Evolutionary conservation across 768 basidiomycete species (phyloP).

Genomic region (Naganishia onofrii): DNA sequence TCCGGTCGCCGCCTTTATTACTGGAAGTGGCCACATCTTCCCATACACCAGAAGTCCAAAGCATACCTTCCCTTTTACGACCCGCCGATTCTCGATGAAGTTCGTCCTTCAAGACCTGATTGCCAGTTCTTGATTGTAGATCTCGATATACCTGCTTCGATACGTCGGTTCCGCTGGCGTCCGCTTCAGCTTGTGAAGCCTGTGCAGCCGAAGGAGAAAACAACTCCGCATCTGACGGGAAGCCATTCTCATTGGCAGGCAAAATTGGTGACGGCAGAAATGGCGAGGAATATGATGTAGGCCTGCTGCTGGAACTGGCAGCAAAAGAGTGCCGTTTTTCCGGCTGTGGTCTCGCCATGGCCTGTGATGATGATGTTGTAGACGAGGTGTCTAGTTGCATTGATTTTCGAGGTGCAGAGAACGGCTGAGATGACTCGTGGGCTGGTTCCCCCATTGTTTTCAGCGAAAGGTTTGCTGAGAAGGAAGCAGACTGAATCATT

Average conservation of each 20-base stretch:
- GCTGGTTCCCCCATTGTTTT: background rate
- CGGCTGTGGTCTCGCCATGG: background rate
- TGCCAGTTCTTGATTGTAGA: constrained; percentile 47
- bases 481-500: constrained; percentile 28
- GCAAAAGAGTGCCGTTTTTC: constrained; percentile 22
- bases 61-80: constrained; percentile 50
- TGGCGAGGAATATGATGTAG: constrained; percentile 8
- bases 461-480: constrained; percentile 19
- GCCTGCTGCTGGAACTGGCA: constrained; percentile 16
- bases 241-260: background rate
- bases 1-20: constrained; percentile 32
- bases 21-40: constrained; percentile 40
- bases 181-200: background rate
- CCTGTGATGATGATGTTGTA: constrained; percentile 11
- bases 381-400: constrained; percentile 15
- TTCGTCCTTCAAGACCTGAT: constrained; percentile 42
- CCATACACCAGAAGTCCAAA: constrained; percentile 50
- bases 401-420: background rate
- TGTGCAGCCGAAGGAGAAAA: background rate
- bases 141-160: constrained; percentile 25
- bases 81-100: constrained; percentile 43
- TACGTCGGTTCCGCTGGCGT: background rate
- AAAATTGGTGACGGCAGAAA: constrained; percentile 9
- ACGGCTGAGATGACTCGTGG: background rate
- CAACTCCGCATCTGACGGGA: background rate